Base-by-base conservation (phyloP, 192 early-diverging fungal genomes). In the Entomortierella parvispora region DNA sequence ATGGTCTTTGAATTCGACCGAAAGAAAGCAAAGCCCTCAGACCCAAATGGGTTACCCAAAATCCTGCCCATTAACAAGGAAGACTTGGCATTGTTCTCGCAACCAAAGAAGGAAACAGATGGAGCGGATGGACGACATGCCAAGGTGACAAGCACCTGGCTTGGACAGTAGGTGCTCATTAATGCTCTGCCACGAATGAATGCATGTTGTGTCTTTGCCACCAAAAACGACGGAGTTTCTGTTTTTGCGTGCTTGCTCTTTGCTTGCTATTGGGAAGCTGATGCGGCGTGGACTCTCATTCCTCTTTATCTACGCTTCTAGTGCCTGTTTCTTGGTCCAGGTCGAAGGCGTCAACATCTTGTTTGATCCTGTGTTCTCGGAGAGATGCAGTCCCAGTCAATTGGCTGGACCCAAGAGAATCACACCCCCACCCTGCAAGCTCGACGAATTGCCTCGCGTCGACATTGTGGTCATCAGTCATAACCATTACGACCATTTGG, bases 401-500 rank as follows among this genome's bases (percentile, higher is more conserved):
- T 87, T 80, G 46, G 80, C 83, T 2, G 93, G 92, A 0, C 92
- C 90, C 17, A 89, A 89, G 63, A 87, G 93, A 20, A 83, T 80
- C 65, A 90, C 86, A 0, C 80, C 83, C 22, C 84, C 90, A 0
- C 90, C 93, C 1, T 91, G 89, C 65, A 71, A 81, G 28, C 69
- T 94, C 18, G 81, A 72, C 17, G 91, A 90, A 15, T 68, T 94
- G 26, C 90, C 91, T 0, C 79, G 81, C 5, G 82, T 95, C 47
- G 93, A 95, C 54, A 83, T 86, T 1, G 87, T 96, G 9, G 78
- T 95, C 8, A 87, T 96, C 31, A 89, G 86, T 32, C 95, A 96
- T 74, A 95, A 94, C 75, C 95, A 96, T 66, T 97, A 95, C 71
- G 95, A 95, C 69, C 94, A 95, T 55, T 64, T 94, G 65, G 94